These are phyloP conservation scores for Senna tora DNA, from an alignment of 306 rosid genomes.

Conservation along the genomic window DNA sequence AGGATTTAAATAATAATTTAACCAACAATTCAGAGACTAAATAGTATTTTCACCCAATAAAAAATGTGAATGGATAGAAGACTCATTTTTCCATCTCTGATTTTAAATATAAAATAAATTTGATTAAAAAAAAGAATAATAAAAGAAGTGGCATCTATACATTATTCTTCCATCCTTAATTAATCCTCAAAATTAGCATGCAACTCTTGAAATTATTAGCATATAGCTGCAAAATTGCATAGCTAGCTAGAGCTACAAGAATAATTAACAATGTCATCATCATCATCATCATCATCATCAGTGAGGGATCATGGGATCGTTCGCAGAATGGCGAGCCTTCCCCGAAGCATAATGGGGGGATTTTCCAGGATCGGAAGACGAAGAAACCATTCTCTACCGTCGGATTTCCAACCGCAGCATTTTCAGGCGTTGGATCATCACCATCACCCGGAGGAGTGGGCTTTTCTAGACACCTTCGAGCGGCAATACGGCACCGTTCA, in stretches of 20 bases:
- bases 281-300: constrained; percentile 39
- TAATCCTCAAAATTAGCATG: not conserved
- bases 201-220: not conserved
- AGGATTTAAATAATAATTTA: too few relatives aligned
- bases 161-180: constrained; percentile 33
- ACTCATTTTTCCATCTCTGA: too few relatives aligned
- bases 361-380: constrained; percentile 66
- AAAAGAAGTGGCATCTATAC: constrained; percentile 41
- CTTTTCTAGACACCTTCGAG: constrained; percentile 61
- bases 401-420: constrained; percentile 42
- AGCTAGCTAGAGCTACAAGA: not conserved
- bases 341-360: constrained; percentile 61
- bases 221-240: not conserved
- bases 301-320: constrained; percentile 56
- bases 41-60: too few relatives aligned
- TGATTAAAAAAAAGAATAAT: too few relatives aligned
- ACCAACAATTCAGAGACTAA: too few relatives aligned
- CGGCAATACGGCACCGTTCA: constrained; percentile 60
- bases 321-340: constrained; percentile 65
- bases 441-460: constrained; percentile 44
- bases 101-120: too few relatives aligned
- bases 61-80: too few relatives aligned
- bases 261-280: not conserved
- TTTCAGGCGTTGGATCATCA: constrained; percentile 29
- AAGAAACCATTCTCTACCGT: constrained; percentile 43